phyloP scores from a whole-genome alignment of 306 rosid species.

The Myrica gale region DNA sequence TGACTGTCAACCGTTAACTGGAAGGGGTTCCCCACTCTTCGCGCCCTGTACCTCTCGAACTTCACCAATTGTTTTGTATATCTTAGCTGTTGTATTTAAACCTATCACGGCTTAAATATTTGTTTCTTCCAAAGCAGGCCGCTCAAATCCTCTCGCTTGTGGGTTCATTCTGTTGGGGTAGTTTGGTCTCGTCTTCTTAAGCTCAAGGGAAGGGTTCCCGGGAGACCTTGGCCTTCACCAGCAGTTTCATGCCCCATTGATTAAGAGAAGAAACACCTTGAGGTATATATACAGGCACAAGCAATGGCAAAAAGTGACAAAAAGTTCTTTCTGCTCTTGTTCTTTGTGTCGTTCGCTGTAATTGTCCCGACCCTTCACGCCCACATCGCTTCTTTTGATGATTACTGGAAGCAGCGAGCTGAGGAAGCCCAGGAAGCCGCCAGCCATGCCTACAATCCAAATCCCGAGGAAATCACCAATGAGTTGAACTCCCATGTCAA shows the following conservation, averaged over 20 bases:
- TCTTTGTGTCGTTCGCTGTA: conserved; percentile 31
- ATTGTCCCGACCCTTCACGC: conserved; percentile 31
- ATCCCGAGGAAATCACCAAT: conserved; percentile 45
- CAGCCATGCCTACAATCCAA: conserved; percentile 14
- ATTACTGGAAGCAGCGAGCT: conserved; percentile 56
- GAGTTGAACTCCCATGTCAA: conserved; percentile 36
- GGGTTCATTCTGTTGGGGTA: conserved; percentile 16
- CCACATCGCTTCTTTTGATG: conserved; percentile 27
- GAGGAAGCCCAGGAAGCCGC: conserved; percentile 27
- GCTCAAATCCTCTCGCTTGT: neutral
- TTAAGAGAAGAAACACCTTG: neutral
- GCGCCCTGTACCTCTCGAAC: conserved; percentile 26
- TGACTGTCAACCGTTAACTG: conserved; percentile 10
- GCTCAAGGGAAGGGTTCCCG: neutral
- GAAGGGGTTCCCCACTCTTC: conserved; percentile 22
- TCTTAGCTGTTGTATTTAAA: neutral
- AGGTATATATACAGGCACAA: neutral
- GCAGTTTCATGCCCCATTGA: neutral
- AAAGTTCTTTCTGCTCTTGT: conserved; percentile 7
- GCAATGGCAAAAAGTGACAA: conserved; percentile 8
- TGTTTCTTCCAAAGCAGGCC: neutral
- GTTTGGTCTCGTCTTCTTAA: conserved; percentile 1
- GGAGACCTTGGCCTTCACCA: neutral
- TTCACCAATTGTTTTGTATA: neutral
- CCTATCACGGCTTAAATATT: conserved; percentile 9